These are phyloP conservation scores for Fusarium verticillioides DNA, from an alignment of 2,329 filamentous ascomycete species.

Conservation along the genomic window DNA sequence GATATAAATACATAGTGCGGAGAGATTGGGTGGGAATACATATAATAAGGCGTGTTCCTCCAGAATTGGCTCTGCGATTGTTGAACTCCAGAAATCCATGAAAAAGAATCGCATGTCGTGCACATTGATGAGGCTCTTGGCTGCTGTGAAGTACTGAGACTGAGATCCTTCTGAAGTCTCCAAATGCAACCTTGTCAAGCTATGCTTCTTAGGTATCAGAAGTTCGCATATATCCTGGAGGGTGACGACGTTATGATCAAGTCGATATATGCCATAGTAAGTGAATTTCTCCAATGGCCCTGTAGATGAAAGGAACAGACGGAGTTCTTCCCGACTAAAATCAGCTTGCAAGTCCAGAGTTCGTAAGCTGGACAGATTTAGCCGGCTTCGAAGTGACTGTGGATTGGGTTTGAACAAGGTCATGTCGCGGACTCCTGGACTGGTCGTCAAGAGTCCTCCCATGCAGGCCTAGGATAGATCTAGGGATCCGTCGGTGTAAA, in stretches of 20 bases:
- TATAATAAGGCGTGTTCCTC: background rate
- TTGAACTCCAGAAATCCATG: background rate
- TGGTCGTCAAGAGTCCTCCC: background rate
- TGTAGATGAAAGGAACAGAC: background rate
- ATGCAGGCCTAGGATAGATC: background rate
- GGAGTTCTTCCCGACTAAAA: background rate
- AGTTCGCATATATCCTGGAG: background rate
- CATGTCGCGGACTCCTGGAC: background rate
- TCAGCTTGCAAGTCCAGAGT: background rate
- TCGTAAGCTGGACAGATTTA: background rate
- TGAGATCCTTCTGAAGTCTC: no score
- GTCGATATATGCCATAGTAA: background rate
- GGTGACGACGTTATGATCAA: background rate
- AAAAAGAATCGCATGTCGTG: background rate
- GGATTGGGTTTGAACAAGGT: background rate
- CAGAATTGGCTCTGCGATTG: background rate
- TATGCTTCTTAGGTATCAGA: background rate
- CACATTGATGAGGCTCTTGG: background rate
- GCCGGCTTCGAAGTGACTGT: background rate
- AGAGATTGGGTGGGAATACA: background rate
- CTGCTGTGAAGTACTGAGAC: background rate
- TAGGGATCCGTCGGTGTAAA: background rate
- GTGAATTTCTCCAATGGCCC: background rate
- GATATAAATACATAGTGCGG: rapidly evolving
- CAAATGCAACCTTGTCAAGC: background rate